Evolutionary conservation across 352 stramenopile species (phyloP), one percentile per base, ranked within the genome.

Genomic region (Phytophthora megakarya): DNA sequence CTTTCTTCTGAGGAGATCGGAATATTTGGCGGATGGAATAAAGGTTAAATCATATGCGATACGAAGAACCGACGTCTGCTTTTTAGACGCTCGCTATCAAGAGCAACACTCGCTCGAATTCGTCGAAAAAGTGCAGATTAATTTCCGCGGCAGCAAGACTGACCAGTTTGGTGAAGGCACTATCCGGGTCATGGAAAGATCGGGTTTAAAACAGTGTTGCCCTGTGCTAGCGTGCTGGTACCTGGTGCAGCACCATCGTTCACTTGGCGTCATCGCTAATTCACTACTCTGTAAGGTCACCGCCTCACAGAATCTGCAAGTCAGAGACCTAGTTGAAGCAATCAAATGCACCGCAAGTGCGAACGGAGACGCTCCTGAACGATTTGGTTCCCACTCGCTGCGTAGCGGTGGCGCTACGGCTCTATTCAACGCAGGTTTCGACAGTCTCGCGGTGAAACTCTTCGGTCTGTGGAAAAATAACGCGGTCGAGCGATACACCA

Each of bases 401-500:
- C 32, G 44, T 2, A 63, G 54, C 15, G 43, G 54, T 5, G 2
- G 44, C 44, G 3, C 35, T 55, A 26, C 58, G 2, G 44, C 44
- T 10, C 35, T 55, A 26, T 65, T 57, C 12, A 46, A 50, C 15
- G 38, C 46, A 3, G 46, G 56, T 8, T 50, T 65, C 18, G 56
- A 65, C 26, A 65, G 37, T 39, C 21, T 57, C 3, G 56, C 56
- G 2, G 46, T 65, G 4, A 44, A 37, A 13, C 33, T 38, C 7
- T 64, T 64, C 22, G 45, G 55, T 10, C 44, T 44, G 1, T 57
- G 55, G 55, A 32, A 61, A 46, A 46, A 40, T 0, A 39, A 52
- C 21, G 37, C 32, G 10, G 26, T 61, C 3, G 28, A 52, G 28
- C 16, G 52, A 4, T 61, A 53, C 32, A 53, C 43, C 3, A 11